Evolutionary conservation across 768 basidiomycete genomes (phyloP).

Genomic region (Candolleomyces aberdarensis): DNA sequence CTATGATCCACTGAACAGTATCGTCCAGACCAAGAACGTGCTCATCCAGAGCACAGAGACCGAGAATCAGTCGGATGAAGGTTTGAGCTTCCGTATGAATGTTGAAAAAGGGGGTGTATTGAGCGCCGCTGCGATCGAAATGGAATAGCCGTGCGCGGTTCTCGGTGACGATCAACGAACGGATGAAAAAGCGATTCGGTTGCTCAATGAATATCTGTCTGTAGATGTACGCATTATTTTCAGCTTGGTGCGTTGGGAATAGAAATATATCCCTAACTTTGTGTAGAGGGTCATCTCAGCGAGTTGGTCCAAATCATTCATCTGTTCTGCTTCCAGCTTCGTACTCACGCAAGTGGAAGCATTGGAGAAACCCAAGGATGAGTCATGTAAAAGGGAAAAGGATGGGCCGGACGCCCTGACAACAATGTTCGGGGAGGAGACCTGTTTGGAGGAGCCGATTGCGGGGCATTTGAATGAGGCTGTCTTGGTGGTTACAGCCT

Average conservation of each 20-base stretch:
- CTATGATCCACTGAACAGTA: background rate
- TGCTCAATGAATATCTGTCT: conserved; percentile 4
- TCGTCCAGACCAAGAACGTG: background rate
- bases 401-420: background rate
- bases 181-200: conserved; percentile 1
- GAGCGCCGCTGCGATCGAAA: conserved; percentile 2
- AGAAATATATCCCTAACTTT: background rate
- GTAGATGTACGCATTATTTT: no score
- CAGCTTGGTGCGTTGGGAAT: no score
- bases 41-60: background rate
- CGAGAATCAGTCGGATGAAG: conserved; percentile 1
- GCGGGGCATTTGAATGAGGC: background rate
- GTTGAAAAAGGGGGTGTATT: background rate
- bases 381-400: background rate
- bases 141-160: conserved; percentile 1
- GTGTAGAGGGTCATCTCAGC: background rate
- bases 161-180: background rate
- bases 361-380: background rate
- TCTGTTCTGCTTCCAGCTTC: background rate
- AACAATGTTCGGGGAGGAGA: background rate
- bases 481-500: background rate
- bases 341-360: background rate
- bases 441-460: background rate
- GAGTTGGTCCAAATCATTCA: background rate
- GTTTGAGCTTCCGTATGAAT: background rate